Percentiles rank a stretch among this genome's conserved stretches.
Evolutionary conservation across 345 rosid genomes (phyloP).

Genomic region (Linum tenue): DNA sequence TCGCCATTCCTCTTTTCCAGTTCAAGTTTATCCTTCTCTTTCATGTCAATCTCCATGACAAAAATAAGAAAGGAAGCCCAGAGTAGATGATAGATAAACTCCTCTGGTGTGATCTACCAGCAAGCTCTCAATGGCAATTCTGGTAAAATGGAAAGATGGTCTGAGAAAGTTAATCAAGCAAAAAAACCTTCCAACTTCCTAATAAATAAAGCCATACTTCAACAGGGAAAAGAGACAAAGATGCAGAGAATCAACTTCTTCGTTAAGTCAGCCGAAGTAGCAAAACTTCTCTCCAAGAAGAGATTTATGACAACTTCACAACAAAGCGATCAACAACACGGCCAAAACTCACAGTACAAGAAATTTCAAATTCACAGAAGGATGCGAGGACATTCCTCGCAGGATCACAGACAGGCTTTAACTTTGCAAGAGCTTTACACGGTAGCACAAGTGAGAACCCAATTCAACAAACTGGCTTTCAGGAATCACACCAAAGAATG

Average conservation of each 20-base stretch:
- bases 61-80: slow-evolving; percentile 14
- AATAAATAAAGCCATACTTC: slow-evolving; percentile 20
- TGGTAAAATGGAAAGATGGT: slow-evolving; percentile 12
- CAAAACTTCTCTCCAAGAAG: background rate
- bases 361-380: slow-evolving; percentile 9
- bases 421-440: background rate
- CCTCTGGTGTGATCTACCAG: slow-evolving; percentile 15
- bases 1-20: slow-evolving; percentile 40
- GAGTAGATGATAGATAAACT: slow-evolving; percentile 8
- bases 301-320: slow-evolving; percentile 7
- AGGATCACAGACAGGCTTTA: slow-evolving; percentile 9
- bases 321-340: slow-evolving; percentile 17
- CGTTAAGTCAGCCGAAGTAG: background rate
- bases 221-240: slow-evolving; percentile 16
- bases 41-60: slow-evolving; percentile 43
- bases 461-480: background rate
- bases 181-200: slow-evolving; percentile 14
- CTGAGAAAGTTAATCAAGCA: slow-evolving; percentile 17
- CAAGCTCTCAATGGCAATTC: slow-evolving; percentile 12
- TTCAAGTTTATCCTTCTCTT: slow-evolving; percentile 54
- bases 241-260: slow-evolving; percentile 11
- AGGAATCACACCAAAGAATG: slow-evolving; percentile 15
- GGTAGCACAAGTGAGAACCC: background rate
- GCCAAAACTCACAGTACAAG: slow-evolving; percentile 14
- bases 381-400: slow-evolving; percentile 9